These are phyloP conservation scores for Exophiala sp. DNA, from an alignment of 2,329 filamentous ascomycete species.

Conservation along the genomic window DNA sequence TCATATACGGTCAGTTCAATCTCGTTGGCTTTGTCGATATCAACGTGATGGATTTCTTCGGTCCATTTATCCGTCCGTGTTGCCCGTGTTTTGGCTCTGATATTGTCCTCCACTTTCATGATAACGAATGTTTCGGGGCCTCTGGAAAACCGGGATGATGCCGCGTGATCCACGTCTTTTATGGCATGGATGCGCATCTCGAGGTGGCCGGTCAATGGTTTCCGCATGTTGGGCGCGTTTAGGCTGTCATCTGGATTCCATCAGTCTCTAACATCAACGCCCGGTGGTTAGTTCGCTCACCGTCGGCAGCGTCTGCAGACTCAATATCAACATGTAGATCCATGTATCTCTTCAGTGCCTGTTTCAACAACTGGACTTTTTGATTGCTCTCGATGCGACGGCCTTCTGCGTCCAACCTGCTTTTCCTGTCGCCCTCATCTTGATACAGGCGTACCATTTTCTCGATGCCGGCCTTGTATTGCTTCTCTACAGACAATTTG, in stretches of 20 bases:
- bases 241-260: conserved; percentile 75
- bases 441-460: conserved; percentile 98
- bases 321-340: conserved; percentile 95
- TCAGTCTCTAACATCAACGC: background rate
- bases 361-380: conserved; percentile 92
- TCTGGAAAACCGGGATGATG: conserved; percentile 73
- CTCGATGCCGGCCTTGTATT: conserved; percentile 97
- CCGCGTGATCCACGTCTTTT: conserved; percentile 89
- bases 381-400: conserved; percentile 91
- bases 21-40: conserved; percentile 97
- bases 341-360: conserved; percentile 93
- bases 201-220: conserved; percentile 88
- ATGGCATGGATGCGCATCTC: conserved; percentile 81
- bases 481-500: conserved; percentile 96
- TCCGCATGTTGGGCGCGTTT: conserved; percentile 88
- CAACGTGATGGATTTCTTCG: conserved; percentile 82
- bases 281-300: conserved; percentile 46
- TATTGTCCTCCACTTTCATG: conserved; percentile 91
- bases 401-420: conserved; percentile 83
- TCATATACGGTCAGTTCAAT: conserved; percentile 97
- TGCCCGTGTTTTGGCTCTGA: conserved; percentile 79
- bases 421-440: conserved; percentile 95
- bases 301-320: conserved; percentile 67
- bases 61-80: conserved; percentile 87
- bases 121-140: conserved; percentile 93